A percentile compares a stretch with the other conserved stretches of the same genome.
Conservation (phyloP, 768 basidiomycete genomes). For the Lactarius tabidus region DNA sequence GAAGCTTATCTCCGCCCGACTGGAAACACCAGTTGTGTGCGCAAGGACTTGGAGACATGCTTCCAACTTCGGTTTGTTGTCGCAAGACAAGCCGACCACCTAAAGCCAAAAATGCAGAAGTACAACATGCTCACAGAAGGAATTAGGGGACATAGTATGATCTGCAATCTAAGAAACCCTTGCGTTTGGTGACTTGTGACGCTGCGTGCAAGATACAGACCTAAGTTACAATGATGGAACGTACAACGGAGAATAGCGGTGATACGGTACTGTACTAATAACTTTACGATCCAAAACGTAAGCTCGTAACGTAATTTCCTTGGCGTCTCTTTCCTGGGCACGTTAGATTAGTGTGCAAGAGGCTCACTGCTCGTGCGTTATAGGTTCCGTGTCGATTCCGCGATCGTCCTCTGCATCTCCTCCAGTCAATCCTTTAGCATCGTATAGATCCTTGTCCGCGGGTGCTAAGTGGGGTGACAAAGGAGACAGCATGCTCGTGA, state of each 20-base stretch:
- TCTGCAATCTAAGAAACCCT: background rate
- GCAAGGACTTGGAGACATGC: background rate
- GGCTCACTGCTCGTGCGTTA: background rate
- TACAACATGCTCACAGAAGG: background rate
- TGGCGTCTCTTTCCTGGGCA: background rate
- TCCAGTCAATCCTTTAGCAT: background rate
- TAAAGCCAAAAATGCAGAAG: background rate
- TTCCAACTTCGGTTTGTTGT: background rate
- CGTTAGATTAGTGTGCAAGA: background rate
- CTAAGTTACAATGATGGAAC: too few species aligned
- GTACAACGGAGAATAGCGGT: background rate
- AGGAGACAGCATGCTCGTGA: conserved; percentile 1
- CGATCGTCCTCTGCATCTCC: background rate
- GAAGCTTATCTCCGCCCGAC: background rate
- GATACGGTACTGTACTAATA: background rate
- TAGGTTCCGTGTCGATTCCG: background rate
- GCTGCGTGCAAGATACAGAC: background rate
- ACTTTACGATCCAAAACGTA: background rate
- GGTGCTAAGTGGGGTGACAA: background rate
- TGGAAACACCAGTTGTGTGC: background rate
- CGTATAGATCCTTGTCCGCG: conserved; percentile 1
- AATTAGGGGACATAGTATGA: background rate
- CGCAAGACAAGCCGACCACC: background rate
- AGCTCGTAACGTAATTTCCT: background rate
- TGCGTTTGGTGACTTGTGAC: background rate